Percentiles rank a stretch among this genome's conserved stretches.
These are phyloP conservation scores for Letharia lupina DNA, from an alignment of 495 filamentous ascomycete genomes.

Conservation along the genomic window DNA sequence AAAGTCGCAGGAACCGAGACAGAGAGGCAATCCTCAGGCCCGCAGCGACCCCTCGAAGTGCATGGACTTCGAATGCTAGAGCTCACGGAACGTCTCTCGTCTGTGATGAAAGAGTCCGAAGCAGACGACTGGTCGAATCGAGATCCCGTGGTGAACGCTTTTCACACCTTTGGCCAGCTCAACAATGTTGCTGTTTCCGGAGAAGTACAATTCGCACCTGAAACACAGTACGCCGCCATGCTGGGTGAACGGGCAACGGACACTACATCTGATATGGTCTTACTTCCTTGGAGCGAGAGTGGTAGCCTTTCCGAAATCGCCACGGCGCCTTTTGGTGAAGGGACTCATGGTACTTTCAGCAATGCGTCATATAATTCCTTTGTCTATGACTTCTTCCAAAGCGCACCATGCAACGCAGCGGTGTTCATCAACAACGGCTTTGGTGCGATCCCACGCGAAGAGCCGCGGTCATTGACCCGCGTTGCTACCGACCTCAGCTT, in stretches of 20 bases:
- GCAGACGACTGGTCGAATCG: conserved; percentile 63
- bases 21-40: conserved; percentile 14
- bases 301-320: conserved; percentile 55
- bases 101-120: conserved; percentile 90
- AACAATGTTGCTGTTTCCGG: conserved; percentile 79
- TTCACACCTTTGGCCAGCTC: conserved; percentile 78
- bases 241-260: conserved; percentile 59
- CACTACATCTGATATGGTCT: conserved; percentile 64
- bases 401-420: conserved; percentile 58
- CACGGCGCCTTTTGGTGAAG: conserved; percentile 7
- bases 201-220: conserved; percentile 66
- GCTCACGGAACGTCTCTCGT: conserved; percentile 85
- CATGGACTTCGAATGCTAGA: conserved; percentile 81
- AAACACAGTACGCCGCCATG: conserved; percentile 68
- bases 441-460: conserved; percentile 38
- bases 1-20: conserved; percentile 16
- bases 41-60: conserved; percentile 58
- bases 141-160: conserved; percentile 89
- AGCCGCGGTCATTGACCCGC: conserved; percentile 28
- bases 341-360: conserved; percentile 29
- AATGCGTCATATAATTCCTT: conserved; percentile 53
- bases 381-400: conserved; percentile 53
- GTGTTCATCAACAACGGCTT: conserved; percentile 75
- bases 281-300: conserved; percentile 89
- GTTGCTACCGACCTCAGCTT: conserved; percentile 29